A percentile compares a stretch with the other conserved stretches of the same genome.
phyloP scores from a whole-genome alignment of 257 asterid genomes.

The Parsonsia alboflavescens region DNA sequence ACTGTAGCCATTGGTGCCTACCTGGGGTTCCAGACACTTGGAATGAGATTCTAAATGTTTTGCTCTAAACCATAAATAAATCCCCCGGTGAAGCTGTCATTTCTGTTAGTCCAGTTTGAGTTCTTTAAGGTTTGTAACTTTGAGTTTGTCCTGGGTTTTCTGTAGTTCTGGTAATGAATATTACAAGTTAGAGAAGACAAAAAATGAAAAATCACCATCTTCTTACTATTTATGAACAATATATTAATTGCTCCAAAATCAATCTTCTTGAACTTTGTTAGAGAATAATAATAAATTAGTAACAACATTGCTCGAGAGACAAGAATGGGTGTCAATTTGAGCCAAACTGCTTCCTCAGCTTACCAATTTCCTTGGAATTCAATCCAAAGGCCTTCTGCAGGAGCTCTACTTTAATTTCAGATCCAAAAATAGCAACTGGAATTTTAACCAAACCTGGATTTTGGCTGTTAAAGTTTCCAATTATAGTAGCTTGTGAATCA shows the following conservation, averaged over 20 bases:
- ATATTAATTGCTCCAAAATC: not conserved
- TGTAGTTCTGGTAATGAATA: not conserved
- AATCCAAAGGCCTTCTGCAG: slow-evolving; percentile 69
- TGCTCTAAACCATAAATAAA: slow-evolving; percentile 28
- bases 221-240: not conserved
- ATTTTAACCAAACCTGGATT: slow-evolving; percentile 69
- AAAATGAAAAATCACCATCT: not conserved
- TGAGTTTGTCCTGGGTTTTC: not conserved
- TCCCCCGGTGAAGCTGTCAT: not conserved
- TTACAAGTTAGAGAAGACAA: not conserved
- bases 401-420: slow-evolving; percentile 48
- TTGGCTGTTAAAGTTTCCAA: slow-evolving; percentile 72
- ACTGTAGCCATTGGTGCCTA: slow-evolving; percentile 91
- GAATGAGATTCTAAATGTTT: slow-evolving; percentile 65
- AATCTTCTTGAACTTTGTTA: not conserved
- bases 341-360: slow-evolving; percentile 50
- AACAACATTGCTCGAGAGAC: not conserved
- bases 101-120: not conserved
- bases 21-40: slow-evolving; percentile 95
- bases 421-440: slow-evolving; percentile 63
- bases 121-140: not conserved
- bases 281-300: not conserved
- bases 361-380: slow-evolving; percentile 50
- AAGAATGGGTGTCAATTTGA: slow-evolving; percentile 18
- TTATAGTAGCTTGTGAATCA: slow-evolving; percentile 42